Conservation (phyloP, 441 rosid genomes). For the Mallotus japonicus region DNA sequence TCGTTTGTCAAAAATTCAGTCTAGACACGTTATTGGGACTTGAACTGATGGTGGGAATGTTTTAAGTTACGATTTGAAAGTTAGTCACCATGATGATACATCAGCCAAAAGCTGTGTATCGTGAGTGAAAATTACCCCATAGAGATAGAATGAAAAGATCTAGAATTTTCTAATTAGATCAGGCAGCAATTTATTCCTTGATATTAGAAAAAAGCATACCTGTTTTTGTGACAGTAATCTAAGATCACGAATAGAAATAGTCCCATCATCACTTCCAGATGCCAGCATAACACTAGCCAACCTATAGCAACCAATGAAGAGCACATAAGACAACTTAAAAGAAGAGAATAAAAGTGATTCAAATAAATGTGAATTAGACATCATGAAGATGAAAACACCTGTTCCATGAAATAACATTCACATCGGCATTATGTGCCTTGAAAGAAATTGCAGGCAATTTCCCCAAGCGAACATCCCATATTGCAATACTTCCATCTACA, state of each 20-base stretch:
- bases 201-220: conserved; percentile 11
- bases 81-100: too few relatives aligned
- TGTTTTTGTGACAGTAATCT: conserved; percentile 42
- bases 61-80: too few relatives aligned
- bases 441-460: conserved; percentile 62
- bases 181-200: not conserved
- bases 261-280: conserved; percentile 94
- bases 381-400: conserved; percentile 41
- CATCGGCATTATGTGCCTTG: conserved; percentile 90
- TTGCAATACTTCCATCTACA: conserved; percentile 71
- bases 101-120: too few relatives aligned
- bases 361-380: not conserved
- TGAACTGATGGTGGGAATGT: too few relatives aligned
- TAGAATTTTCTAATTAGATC: not conserved
- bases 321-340: conserved; percentile 18
- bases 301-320: conserved; percentile 41
- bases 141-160: not conserved
- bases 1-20: too few relatives aligned
- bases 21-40: too few relatives aligned
- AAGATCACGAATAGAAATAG: conserved; percentile 89
- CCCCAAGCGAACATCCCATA: conserved; percentile 83
- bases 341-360: not conserved
- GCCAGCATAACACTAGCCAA: conserved; percentile 92
- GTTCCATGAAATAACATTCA: conserved; percentile 97
- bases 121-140: too few relatives aligned